Evolutionary conservation across 225 moss, liverwort and hornwort species (phyloP), one percentile per base, ranked within the genome.

Genomic region (Physcomitrium patens): DNA sequence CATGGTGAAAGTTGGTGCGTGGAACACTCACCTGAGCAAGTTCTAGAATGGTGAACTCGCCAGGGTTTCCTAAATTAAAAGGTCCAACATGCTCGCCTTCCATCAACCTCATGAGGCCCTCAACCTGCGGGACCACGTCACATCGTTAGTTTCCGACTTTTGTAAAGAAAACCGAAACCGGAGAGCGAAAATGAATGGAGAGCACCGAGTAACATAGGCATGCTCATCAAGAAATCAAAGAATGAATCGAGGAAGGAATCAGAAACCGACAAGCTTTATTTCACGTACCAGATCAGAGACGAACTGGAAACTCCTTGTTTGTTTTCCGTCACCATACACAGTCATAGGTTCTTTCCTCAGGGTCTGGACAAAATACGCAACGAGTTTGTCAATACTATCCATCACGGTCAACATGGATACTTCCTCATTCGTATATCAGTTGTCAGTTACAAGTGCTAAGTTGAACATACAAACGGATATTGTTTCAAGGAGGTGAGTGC

Each of bases 41-140:
- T 65, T 80, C 80, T 37, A 80, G 56, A 76, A 80, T 80, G 16
- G 80, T 80, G 27, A 80, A 76, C 64, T 80, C 80, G 28, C 80
- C 80, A 60, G 80, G 80, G 42, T 80, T 80, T 70, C 80, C 80
- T 12, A 80, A 37, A 76, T 80, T 80, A 50, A 80, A 80, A 48
- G 80, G 76, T 12, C 80, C 80, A 64, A 80, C 80, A n/a, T 80
- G 80, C 70, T 80, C 80, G 70, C 80, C 63, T 70, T 80, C 80
- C 80, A 80, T 80, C 23, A 80, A 64, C 65, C 80, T 69, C 58
- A 80, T 59, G 8, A 80, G 70, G 48, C 80, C 80, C 50, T 80
- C 80, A n/a, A 80, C 80, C 80, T 80, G 76, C 42, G 74, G 57
- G 66, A 18, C 66, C 66, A 75, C 65, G 43, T 56, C 67, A 49